A percentile compares a stretch with the other conserved stretches of the same genome.
Evolutionary conservation across 176 grass and related monocot species (phyloP).

Genomic region (Musa itinerans): DNA sequence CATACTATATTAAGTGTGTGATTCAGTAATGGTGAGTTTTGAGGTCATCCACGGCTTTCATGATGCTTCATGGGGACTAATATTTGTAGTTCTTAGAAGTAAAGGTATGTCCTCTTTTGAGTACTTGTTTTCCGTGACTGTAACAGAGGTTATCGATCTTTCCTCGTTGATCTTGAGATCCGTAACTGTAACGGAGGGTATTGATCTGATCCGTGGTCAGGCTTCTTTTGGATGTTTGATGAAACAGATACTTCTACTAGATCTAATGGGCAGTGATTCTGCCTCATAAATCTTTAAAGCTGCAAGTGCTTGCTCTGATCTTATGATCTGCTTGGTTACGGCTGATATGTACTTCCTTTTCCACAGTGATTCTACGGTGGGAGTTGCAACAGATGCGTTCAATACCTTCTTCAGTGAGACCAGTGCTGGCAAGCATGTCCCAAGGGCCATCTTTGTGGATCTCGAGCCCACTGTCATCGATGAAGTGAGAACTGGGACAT

Average conservation of each 20-base stretch:
- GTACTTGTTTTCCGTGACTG: background rate
- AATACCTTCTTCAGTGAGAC: constrained; percentile 99
- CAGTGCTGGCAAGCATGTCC: constrained; percentile 70
- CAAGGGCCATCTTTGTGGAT: constrained; percentile 86
- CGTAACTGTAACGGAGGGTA: too few species aligned
- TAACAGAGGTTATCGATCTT: background rate
- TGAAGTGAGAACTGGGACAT: constrained; percentile 62
- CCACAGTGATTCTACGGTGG: constrained; percentile 52
- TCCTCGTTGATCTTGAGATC: too few species aligned
- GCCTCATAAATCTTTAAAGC: too few species aligned
- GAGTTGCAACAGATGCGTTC: constrained; percentile 66
- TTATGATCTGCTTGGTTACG: too few species aligned
- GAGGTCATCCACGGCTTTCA: background rate
- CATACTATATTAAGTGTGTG: background rate
- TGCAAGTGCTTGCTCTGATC: too few species aligned
- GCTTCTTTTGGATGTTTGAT: too few species aligned
- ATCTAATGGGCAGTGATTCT: too few species aligned
- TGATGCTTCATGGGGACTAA: background rate
- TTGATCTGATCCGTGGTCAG: too few species aligned
- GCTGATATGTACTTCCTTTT: background rate
- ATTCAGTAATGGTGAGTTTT: background rate
- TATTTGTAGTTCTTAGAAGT: too few species aligned
- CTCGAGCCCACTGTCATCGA: constrained; percentile 96
- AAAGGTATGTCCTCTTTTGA: background rate
- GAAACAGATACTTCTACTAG: too few species aligned